These are phyloP conservation scores for Yarrowia sp. DNA, from an alignment of 805 yeast species.

Conservation along the genomic window DNA sequence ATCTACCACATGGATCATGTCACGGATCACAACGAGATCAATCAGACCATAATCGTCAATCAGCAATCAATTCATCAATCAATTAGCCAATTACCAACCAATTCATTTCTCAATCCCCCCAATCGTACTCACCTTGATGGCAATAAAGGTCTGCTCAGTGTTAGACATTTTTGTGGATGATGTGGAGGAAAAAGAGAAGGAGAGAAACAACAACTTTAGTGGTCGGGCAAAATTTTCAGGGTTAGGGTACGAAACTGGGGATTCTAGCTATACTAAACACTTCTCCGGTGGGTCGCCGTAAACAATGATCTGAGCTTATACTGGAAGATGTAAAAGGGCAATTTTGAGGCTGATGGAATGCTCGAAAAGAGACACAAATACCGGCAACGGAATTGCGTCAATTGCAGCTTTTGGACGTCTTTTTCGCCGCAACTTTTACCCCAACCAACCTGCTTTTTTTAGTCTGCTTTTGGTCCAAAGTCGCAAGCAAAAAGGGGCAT, in stretches of 20 bases:
- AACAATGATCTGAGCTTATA: background rate
- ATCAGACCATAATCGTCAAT: background rate
- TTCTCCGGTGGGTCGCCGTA: background rate
- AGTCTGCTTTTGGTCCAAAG: background rate
- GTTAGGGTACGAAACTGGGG: background rate
- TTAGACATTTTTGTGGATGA: conserved; percentile 25
- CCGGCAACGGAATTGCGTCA: background rate
- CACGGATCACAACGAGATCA: background rate
- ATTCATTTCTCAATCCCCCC: background rate
- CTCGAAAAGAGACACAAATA: background rate
- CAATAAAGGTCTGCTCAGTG: conserved; percentile 40
- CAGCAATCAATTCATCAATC: background rate
- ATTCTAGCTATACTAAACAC: background rate
- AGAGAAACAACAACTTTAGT: background rate
- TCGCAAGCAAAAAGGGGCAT: background rate
- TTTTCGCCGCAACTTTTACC: background rate
- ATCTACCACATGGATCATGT: background rate
- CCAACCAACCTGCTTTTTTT: background rate
- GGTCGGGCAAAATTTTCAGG: conserved; percentile 10
- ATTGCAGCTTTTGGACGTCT: background rate
- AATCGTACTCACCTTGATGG: conserved; percentile 39
- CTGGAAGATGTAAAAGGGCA: background rate
- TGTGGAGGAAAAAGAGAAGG: background rate
- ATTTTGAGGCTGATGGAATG: too few species aligned
- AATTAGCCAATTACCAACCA: background rate